Evolutionary conservation across 257 asterid species (phyloP).

Genomic region (Cordia subcordata): DNA sequence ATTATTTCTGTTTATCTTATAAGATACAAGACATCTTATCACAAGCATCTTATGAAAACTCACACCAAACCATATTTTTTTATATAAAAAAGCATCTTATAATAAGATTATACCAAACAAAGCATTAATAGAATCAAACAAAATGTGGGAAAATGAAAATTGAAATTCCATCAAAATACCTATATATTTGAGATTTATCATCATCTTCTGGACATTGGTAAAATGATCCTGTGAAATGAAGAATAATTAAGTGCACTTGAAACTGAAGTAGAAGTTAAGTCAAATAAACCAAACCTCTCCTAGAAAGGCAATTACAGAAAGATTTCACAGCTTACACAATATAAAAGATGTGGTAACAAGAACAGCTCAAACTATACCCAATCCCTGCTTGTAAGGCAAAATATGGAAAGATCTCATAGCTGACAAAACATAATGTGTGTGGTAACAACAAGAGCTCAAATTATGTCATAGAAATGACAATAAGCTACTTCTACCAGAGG

Average conservation of each 20-base stretch:
- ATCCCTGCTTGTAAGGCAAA: not conserved
- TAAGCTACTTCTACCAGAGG: too few relatives aligned
- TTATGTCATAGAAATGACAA: too few relatives aligned
- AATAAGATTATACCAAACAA: too few relatives aligned
- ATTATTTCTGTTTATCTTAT: too few relatives aligned
- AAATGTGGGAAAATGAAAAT: not conserved
- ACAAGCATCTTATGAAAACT: too few relatives aligned
- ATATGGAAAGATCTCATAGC: not conserved
- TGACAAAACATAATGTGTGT: conserved; percentile 1
- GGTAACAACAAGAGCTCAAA: too few relatives aligned
- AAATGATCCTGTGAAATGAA: conserved; percentile 74
- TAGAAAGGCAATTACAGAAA: not conserved
- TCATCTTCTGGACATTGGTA: conserved; percentile 60
- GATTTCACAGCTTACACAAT: conserved; percentile 4
- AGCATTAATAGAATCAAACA: not conserved
- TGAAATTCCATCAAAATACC: conserved; percentile 36
- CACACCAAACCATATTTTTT: too few relatives aligned
- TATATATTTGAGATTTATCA: conserved; percentile 77
- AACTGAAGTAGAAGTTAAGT: too few relatives aligned
- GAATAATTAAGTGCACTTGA: too few relatives aligned
- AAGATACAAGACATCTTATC: too few relatives aligned
- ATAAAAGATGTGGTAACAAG: not conserved
- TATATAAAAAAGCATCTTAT: too few relatives aligned
- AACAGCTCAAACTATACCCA: not conserved
- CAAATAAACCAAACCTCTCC: not conserved